These are phyloP conservation scores for Nakaseomyces kungkrabaensis DNA, from an alignment of 1,139 yeast species.

Conservation along the genomic window DNA sequence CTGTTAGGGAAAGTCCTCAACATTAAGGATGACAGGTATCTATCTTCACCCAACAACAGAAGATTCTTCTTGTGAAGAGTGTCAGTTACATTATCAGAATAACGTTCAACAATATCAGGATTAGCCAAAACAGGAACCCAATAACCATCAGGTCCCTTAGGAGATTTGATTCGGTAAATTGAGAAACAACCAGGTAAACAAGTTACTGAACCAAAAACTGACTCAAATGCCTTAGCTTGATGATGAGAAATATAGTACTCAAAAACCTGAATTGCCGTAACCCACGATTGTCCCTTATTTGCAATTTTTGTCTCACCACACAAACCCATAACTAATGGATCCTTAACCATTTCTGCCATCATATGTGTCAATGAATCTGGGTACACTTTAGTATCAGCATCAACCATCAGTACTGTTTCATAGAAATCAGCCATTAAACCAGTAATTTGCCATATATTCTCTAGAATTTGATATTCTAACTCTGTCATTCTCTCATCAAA, in stretches of 20 bases:
- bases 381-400: constrained; percentile 89
- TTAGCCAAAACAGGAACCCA: constrained; percentile 97
- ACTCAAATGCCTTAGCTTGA: constrained; percentile 92
- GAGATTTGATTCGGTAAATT: constrained; percentile 89
- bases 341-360: constrained; percentile 87
- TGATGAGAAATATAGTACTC: constrained; percentile 95
- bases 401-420: constrained; percentile 86
- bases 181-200: constrained; percentile 98
- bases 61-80: constrained; percentile 87
- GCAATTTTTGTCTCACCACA: constrained; percentile 97
- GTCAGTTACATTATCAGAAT: constrained; percentile 78
- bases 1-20: constrained; percentile 87
- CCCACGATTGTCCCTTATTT: constrained; percentile 82
- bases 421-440: constrained; percentile 83
- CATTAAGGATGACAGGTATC: constrained; percentile 83
- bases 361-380: constrained; percentile 89
- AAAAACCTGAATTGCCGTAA: constrained; percentile 89
- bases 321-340: constrained; percentile 85
- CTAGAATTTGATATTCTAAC: constrained; percentile 73
- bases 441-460: constrained; percentile 73
- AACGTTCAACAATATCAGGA: constrained; percentile 93
- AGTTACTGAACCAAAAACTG: constrained; percentile 92
- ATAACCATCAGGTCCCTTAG: constrained; percentile 80
- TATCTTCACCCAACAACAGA: constrained; percentile 85
- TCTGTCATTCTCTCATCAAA: constrained; percentile 97